These are phyloP conservation scores for Candida nanaspora DNA, from an alignment of 805 yeast species.

Conservation along the genomic window DNA sequence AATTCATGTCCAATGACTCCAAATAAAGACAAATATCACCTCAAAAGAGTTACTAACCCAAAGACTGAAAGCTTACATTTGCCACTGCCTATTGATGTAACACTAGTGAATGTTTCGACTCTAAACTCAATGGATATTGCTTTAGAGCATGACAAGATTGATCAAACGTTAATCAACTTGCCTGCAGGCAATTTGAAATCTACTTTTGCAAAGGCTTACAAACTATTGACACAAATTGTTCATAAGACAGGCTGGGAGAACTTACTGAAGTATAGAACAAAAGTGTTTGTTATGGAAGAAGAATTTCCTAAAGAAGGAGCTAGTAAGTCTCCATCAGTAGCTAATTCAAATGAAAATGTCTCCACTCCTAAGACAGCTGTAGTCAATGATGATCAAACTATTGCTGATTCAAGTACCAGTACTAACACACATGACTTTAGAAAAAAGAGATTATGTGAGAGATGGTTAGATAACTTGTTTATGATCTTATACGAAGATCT, in stretches of 20 bases:
- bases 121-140: slow-evolving; percentile 60
- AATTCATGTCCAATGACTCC: slow-evolving; percentile 81
- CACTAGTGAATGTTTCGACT: slow-evolving; percentile 59
- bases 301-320: slow-evolving; percentile 34
- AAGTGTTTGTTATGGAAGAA: slow-evolving; percentile 63
- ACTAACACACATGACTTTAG: slow-evolving; percentile 37
- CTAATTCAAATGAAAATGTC: slow-evolving; percentile 2
- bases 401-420: background rate
- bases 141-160: slow-evolving; percentile 58
- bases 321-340: background rate
- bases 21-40: slow-evolving; percentile 56
- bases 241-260: slow-evolving; percentile 71
- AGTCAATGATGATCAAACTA: slow-evolving; percentile 21
- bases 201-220: slow-evolving; percentile 51
- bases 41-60: slow-evolving; percentile 54
- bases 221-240: slow-evolving; percentile 55
- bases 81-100: slow-evolving; percentile 72
- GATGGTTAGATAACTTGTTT: slow-evolving; percentile 67
- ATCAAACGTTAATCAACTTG: slow-evolving; percentile 50
- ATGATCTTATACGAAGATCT: slow-evolving; percentile 68
- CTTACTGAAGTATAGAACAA: slow-evolving; percentile 49
- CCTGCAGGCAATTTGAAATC: slow-evolving; percentile 66
- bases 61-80: slow-evolving; percentile 52
- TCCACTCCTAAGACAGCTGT: slow-evolving; percentile 12
- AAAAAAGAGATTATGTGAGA: slow-evolving; percentile 60